Evolutionary conservation across 2,329 filamentous ascomycete genomes (phyloP), one percentile per base, ranked within the genome.

Genomic region (Proliferodiscus dingleyae): DNA sequence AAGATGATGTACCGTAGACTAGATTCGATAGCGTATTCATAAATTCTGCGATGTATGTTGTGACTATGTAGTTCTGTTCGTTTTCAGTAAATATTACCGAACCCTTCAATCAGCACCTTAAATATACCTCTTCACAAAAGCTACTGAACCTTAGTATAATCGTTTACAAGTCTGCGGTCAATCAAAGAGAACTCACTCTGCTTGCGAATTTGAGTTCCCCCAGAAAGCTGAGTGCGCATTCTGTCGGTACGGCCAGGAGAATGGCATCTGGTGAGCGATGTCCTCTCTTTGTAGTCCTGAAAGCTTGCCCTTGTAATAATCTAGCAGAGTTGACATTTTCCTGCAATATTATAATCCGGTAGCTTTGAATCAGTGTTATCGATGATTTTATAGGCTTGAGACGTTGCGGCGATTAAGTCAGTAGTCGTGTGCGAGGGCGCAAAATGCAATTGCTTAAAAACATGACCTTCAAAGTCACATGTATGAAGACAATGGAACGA

Each of bases 1-100:
- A 15, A 37, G 19, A 30, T n/a, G 26, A 47, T 60, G 23, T 64
- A 75, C 72, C 61, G 51, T 75, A 77, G 5, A 66, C 66, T 1
- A 74, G 41, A 51, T 76, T 78, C 3, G 72, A 75, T 37, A 77
- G 49, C 1, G 74, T 71, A 52, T 77, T 78, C 47, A 77, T 62
- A 49, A 77, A 73, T 51, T 78, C 74, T 24, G 70, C 75, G 38
- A 77, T 64, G 54, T 77, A 77, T 3, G 61, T 55, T 2, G 72
- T 74, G 42, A 78, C 61, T 43, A 68, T 70, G 53, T 76, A 80
- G 57, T 81, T 77, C 64, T 81, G 28, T 21, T 16, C 32, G 26
- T 32, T n/a, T 19, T 23, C 15, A 41, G 38, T 47, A 37, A 50
- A 37, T 36, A 23, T 19, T 18, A 22, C 13, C 3, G 32, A 10